These are phyloP conservation scores for Globisporangium mamillatum DNA, from an alignment of 352 stramenopile genomes.

Conservation along the genomic window DNA sequence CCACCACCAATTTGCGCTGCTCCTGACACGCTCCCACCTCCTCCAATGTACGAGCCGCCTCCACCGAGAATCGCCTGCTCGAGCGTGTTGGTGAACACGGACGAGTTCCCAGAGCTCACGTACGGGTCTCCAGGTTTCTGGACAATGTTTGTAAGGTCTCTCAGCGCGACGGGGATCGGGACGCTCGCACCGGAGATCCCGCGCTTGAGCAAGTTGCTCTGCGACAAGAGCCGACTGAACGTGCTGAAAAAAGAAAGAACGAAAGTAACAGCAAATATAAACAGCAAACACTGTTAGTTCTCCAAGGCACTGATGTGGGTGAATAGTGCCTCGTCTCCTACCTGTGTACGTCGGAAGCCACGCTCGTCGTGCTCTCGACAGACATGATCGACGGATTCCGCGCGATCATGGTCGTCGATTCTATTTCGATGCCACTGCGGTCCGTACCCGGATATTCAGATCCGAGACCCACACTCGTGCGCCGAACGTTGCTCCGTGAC, in stretches of 20 bases:
- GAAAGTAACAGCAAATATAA: not conserved
- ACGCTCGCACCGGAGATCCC: conserved; percentile 30
- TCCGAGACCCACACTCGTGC: conserved; percentile 12
- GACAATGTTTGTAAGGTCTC: conserved; percentile 26
- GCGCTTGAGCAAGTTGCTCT: conserved; percentile 58
- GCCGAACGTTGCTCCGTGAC: conserved; percentile 22
- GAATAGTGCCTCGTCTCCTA: not conserved
- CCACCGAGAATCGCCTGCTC: conserved; percentile 70
- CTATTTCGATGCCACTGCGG: conserved; percentile 19
- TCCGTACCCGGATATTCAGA: conserved; percentile 10
- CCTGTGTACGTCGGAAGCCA: conserved; percentile 26
- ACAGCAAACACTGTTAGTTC: conserved; percentile 1
- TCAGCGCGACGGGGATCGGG: conserved; percentile 21
- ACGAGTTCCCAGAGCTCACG: conserved; percentile 29
- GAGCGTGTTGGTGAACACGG: conserved; percentile 46
- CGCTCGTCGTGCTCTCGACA: conserved; percentile 36
- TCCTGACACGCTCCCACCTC: conserved; percentile 3
- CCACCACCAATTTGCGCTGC: conserved; percentile 17
- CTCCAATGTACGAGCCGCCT: conserved; percentile 15
- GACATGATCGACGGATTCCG: conserved; percentile 27
- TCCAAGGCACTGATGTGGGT: not conserved
- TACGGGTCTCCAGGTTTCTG: conserved; percentile 51
- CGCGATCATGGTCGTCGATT: conserved; percentile 20
- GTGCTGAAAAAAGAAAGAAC: conserved; percentile 25
- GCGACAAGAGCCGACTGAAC: conserved; percentile 57